Percentiles rank a stretch among this genome's conserved stretches.
These are phyloP conservation scores for Neohortaea acidophila DNA, from an alignment of 495 filamentous ascomycete species.

Conservation along the genomic window DNA sequence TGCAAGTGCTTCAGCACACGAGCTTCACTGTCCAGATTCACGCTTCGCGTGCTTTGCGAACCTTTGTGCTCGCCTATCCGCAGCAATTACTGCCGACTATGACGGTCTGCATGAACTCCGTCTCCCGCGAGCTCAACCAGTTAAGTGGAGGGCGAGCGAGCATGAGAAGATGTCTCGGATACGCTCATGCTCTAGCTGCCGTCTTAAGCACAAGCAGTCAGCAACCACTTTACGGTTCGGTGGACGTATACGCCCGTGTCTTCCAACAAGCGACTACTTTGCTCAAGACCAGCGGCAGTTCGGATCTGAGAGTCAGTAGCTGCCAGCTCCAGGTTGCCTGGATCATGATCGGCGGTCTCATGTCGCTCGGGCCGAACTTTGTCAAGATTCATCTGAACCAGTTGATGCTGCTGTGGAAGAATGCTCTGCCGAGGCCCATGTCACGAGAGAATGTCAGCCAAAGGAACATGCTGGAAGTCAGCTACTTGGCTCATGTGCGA, in stretches of 20 bases:
- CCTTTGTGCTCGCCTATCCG: conserved; percentile 77
- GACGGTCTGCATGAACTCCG: conserved; percentile 91
- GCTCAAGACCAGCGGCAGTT: conserved; percentile 82
- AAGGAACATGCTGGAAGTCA: conserved; percentile 68
- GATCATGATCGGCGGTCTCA: conserved; percentile 90
- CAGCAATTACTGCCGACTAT: conserved; percentile 82
- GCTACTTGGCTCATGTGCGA: conserved; percentile 83
- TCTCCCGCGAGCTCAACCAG: conserved; percentile 69
- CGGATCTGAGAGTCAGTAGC: conserved; percentile 77
- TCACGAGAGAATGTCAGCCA: conserved; percentile 75
- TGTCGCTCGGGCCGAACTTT: conserved; percentile 94
- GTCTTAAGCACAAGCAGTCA: conserved; percentile 76
- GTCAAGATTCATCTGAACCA: conserved; percentile 97
- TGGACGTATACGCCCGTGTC: conserved; percentile 85
- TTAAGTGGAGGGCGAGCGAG: conserved; percentile 63
- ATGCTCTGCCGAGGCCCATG: conserved; percentile 85
- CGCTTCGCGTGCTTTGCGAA: conserved; percentile 67
- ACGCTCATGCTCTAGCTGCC: conserved; percentile 84
- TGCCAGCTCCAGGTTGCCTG: conserved; percentile 96
- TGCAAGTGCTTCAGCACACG: conserved; percentile 85
- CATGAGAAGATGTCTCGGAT: conserved; percentile 72
- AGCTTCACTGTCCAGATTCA: conserved; percentile 92
- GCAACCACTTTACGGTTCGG: conserved; percentile 84
- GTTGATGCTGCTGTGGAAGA: conserved; percentile 92
- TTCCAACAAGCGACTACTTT: conserved; percentile 81